Evolutionary conservation across 371 early-diverging fungal genomes (phyloP).

Genomic region (Mucor racemosus): DNA sequence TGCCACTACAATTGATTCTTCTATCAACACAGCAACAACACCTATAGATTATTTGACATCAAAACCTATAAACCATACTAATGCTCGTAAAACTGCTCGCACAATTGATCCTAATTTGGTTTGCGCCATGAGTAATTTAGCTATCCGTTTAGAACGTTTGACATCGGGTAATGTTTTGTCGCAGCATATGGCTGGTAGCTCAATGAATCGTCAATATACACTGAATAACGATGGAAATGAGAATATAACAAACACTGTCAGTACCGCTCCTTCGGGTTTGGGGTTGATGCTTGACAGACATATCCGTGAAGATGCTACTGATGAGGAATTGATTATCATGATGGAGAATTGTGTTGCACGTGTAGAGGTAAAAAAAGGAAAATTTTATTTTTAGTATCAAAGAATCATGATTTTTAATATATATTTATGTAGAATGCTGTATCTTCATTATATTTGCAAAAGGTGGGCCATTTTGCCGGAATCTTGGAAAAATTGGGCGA

Average conservation of each 20-base stretch:
- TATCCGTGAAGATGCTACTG: slow-evolving; percentile 59
- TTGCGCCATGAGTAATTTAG: slow-evolving; percentile 40
- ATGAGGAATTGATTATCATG: slow-evolving; percentile 60
- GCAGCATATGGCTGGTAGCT: slow-evolving; percentile 29
- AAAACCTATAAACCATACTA: background rate
- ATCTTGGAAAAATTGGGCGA: slow-evolving; percentile 65
- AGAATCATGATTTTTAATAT: background rate
- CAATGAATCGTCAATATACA: slow-evolving; percentile 31
- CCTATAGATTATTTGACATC: slow-evolving; percentile 9
- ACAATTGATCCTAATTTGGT: slow-evolving; percentile 45
- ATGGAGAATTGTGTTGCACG: slow-evolving; percentile 66
- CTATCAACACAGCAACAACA: background rate
- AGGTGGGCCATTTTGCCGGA: slow-evolving; percentile 58
- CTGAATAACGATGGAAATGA: background rate
- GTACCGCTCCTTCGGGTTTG: slow-evolving; percentile 28
- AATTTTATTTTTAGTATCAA: background rate
- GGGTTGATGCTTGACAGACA: slow-evolving; percentile 44
- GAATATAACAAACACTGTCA: slow-evolving; percentile 29
- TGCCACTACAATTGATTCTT: background rate
- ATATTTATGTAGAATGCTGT: slow-evolving; percentile 53
- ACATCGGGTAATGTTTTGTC: slow-evolving; percentile 40
- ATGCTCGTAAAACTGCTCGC: slow-evolving; percentile 10
- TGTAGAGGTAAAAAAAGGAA: slow-evolving; percentile 51
- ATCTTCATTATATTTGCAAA: slow-evolving; percentile 62
- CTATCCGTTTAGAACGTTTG: slow-evolving; percentile 49